A percentile compares a stretch with the other conserved stretches of the same genome.
Evolutionary conservation across 2,329 filamentous ascomycete genomes (phyloP).

Genomic region (Calonectria pseudoreteaudii): DNA sequence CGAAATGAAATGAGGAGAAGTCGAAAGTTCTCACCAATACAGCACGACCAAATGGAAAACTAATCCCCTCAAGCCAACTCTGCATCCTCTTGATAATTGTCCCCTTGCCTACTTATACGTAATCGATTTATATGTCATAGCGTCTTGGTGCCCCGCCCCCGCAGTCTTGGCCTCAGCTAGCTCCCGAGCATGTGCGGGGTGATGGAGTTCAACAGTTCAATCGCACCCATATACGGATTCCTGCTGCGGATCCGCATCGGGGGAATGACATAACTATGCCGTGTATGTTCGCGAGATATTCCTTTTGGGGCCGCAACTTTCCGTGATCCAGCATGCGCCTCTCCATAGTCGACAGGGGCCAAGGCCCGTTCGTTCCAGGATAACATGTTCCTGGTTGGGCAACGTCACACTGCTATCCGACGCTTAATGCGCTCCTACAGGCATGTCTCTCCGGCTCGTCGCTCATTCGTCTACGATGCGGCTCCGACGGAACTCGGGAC

Average conservation of each 20-base stretch:
- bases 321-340: background rate
- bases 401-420: background rate
- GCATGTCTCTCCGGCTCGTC: background rate
- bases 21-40: background rate
- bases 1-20: background rate
- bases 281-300: background rate
- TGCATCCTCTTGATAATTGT: background rate
- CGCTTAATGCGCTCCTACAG: background rate
- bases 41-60: background rate
- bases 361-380: background rate
- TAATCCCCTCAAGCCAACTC: background rate
- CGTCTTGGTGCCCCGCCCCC: conserved; percentile 12
- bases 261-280: background rate
- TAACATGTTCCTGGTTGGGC: background rate
- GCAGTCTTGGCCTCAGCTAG: background rate
- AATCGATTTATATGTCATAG: background rate
- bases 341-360: background rate
- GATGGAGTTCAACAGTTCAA: background rate
- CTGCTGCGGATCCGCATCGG: conserved; percentile 21
- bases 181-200: background rate
- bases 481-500: background rate
- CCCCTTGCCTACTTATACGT: background rate
- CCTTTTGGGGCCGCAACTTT: background rate
- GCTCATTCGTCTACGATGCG: conserved; percentile 9
- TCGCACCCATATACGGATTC: background rate